Evolutionary conservation across 2,329 filamentous ascomycete species (phyloP).

Genomic region (Fusarium humuli): DNA sequence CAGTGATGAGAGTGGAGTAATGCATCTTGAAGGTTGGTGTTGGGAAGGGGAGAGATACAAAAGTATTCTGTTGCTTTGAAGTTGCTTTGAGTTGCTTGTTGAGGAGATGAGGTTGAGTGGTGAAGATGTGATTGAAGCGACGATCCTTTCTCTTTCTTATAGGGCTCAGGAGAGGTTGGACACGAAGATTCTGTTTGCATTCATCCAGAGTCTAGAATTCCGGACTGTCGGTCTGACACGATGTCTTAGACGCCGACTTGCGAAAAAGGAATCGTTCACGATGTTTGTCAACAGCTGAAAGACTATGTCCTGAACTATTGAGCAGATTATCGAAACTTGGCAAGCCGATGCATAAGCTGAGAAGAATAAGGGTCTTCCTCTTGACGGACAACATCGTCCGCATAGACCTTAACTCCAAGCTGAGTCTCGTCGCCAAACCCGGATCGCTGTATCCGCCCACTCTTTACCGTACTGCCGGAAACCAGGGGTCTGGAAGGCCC

Average conservation of each 20-base stretch:
- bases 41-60: neutral
- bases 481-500: neutral
- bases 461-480: neutral
- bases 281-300: neutral
- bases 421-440: neutral
- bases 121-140: neutral
- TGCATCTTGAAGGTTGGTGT: neutral
- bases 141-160: neutral
- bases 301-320: neutral
- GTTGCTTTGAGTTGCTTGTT: neutral
- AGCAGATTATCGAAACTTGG: neutral
- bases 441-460: neutral
- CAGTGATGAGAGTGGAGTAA: neutral
- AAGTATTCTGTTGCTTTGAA: neutral
- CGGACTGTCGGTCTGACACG: neutral
- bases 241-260: neutral
- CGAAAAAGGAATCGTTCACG: neutral
- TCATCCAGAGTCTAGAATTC: neutral
- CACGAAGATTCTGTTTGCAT: neutral
- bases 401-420: neutral
- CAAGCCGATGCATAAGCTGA: neutral
- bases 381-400: too few species aligned
- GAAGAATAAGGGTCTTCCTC: neutral
- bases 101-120: neutral
- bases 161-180: neutral